These are phyloP conservation scores for Rubroboletus satanas DNA, from an alignment of 768 basidiomycete genomes.

Conservation along the genomic window DNA sequence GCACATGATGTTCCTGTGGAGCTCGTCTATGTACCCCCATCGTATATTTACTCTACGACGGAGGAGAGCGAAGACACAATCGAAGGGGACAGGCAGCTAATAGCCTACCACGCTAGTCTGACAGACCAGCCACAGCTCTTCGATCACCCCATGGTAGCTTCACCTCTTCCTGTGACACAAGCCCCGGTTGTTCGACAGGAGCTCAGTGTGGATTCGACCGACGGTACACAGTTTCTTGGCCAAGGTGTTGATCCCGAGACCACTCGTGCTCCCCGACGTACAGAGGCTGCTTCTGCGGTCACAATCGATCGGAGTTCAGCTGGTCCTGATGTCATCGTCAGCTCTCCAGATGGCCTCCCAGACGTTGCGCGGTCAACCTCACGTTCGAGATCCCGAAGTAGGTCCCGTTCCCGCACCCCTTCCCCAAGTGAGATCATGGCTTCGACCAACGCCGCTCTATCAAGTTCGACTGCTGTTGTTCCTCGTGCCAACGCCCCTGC, in stretches of 20 bases:
- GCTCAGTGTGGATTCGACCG: constrained; percentile 3
- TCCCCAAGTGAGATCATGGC: constrained; percentile 33
- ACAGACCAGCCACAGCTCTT: constrained; percentile 11
- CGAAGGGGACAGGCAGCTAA: constrained; percentile 18
- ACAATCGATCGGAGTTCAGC: constrained; percentile 2
- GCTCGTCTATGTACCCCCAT: constrained; percentile 67
- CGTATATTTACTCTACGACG: constrained; percentile 24
- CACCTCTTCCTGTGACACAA: constrained; percentile 2
- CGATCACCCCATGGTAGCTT: constrained; percentile 10
- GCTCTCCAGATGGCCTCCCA: constrained; percentile 31
- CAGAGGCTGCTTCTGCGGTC: constrained; percentile 18
- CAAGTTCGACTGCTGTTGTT: constrained; percentile 4
- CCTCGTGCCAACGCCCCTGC: constrained; percentile 10
- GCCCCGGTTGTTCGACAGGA: constrained; percentile 3
- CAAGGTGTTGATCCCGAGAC: constrained; percentile 16
- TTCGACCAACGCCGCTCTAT: constrained; percentile 10
- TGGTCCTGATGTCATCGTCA: constrained; percentile 35
- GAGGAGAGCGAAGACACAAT: constrained; percentile 20
- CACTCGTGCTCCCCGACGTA: constrained; percentile 9
- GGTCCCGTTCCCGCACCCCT: constrained; percentile 44
- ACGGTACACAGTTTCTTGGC: constrained; percentile 19
- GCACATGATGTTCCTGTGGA: constrained; percentile 55
- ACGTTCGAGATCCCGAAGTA: constrained; percentile 32
- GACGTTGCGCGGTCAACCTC: constrained; percentile 33
- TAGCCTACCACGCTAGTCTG: constrained; percentile 16